Evolutionary conservation across 768 basidiomycete genomes (phyloP).

Genomic region (Suillus variegatus): DNA sequence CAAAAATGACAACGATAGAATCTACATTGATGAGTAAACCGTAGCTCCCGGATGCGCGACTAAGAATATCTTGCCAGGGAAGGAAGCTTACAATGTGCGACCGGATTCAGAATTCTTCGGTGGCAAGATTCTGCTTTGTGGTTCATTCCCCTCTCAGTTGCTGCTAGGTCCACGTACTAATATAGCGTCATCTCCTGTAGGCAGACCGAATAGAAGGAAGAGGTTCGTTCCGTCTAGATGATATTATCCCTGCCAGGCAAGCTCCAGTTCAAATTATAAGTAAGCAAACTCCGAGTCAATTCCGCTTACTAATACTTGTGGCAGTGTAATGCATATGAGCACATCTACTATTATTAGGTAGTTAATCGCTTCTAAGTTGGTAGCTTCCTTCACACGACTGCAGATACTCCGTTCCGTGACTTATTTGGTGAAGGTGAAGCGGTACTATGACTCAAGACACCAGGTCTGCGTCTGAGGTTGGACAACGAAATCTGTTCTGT

Average conservation of each 20-base stretch:
- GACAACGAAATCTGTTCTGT: not conserved
- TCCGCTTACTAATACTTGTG: not conserved
- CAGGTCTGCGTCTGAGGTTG: not conserved
- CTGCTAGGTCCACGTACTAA: not conserved
- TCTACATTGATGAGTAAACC: not conserved
- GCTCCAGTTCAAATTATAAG: no score
- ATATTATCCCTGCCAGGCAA: not conserved
- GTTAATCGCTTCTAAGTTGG: not conserved
- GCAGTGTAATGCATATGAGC: not conserved
- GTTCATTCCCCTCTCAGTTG: not conserved
- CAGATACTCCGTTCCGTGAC: not conserved
- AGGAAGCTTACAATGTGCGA: not conserved
- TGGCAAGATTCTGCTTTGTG: not conserved
- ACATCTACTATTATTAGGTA: not conserved
- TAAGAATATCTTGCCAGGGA: not conserved
- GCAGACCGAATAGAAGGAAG: not conserved
- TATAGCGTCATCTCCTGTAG: not conserved
- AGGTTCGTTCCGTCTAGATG: not conserved
- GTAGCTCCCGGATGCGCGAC: not conserved
- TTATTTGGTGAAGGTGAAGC: conserved; percentile 1
- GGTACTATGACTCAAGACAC: not conserved
- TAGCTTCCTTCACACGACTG: not conserved
- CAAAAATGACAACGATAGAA: not conserved
- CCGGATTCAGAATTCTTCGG: not conserved
- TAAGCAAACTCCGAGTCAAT: not conserved